Base-by-base conservation (phyloP, 306 rosid species). In the Prunus fruticosa region DNA sequence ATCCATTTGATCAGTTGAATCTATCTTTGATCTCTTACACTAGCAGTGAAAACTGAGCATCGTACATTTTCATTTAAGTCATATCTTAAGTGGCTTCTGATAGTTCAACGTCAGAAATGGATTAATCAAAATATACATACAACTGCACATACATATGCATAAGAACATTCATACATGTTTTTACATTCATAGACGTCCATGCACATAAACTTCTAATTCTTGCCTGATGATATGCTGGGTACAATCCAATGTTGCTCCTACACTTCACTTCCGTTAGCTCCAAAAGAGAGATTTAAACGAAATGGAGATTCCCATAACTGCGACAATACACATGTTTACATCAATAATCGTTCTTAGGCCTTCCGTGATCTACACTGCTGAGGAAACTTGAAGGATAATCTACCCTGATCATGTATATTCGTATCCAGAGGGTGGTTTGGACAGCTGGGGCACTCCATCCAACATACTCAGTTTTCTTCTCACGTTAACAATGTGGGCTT, bases 401-500 rank as follows among this genome's bases (percentile, higher is more conserved):
- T 38, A 61, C 79, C 32, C 51, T 58, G 23, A 76, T 84, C 82
- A 85, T 64, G 84, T 68, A 64, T 79, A 87, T 43, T 90, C 97
- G 74, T 84, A 95, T 53, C 91, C 91, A 68, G 97, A 73, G 25
- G 91, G 81, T 23, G 90, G 85, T 87, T 91, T 95, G 28, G 96
- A 66, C 79, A 85, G 84, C 80, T 84, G 95, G 74, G 95, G 97
- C 60, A 70, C 71, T 72, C 97, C 97, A 27, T 92, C 98, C 91
- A 91, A 76, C 88, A 84, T 75, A 75, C 86, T 92, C 71, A 95
- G 75, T 84, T 92, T 97, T 81, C 96, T 86, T 86, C 86, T 87
- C 88, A 92, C 87, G 81, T 88, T 92, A 57, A 86, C 83, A 78
- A 92, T 92, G 84, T 95, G 99, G 79, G 90, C 90, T 92, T 92